Evolutionary conservation across 768 basidiomycete species (phyloP), one percentile per base, ranked within the genome.

Genomic region (Leccinum barrowsii): DNA sequence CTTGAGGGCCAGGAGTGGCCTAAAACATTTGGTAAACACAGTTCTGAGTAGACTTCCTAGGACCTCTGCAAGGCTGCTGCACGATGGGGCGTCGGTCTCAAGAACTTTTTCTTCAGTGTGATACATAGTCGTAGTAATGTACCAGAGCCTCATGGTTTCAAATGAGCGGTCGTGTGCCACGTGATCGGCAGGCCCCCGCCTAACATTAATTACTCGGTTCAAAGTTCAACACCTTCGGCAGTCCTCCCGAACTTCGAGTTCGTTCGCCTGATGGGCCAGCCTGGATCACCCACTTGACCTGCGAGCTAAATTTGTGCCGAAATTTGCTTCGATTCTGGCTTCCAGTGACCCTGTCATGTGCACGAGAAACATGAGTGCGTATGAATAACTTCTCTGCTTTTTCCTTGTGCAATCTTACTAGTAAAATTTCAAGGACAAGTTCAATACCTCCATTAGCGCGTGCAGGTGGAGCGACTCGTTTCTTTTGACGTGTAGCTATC

Each of bases 151-250:
- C 42, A 10, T 21, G n/a, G 19, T 44, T 44, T 37, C 35, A 7
- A 34, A 34, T 13, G 13, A 12, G 40, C 4, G 19, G 44, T n/a
- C 12, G 12, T 47, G 46, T 22, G 22, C 19, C 19, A 21, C 42
- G 7, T 49, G 48, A 49, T 28, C 24, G 26, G 48, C 24, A 10
- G 48, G 40, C 40, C n/a, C n/a, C 40, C 40, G 40, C 40, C 40
- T n/a, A n/a, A n/a, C 42, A 37, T 49, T 11, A 24, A 32, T 52
- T 11, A 24, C 11, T 37, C 58, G 63, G 57, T 34, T 61, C 63
- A 65, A 56, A 30, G 55, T 56, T 65, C 48, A 65, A 40, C 56
- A 51, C 12, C 5, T 55, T 65, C 63, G 63, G 54, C 49, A 7
- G 57, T 19, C 42, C n/a, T 19, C 28, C 28, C 28, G 28, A 28